Evolutionary conservation across 495 filamentous ascomycete genomes (phyloP).

Genomic region (Aspergillus carlsbadensis): DNA sequence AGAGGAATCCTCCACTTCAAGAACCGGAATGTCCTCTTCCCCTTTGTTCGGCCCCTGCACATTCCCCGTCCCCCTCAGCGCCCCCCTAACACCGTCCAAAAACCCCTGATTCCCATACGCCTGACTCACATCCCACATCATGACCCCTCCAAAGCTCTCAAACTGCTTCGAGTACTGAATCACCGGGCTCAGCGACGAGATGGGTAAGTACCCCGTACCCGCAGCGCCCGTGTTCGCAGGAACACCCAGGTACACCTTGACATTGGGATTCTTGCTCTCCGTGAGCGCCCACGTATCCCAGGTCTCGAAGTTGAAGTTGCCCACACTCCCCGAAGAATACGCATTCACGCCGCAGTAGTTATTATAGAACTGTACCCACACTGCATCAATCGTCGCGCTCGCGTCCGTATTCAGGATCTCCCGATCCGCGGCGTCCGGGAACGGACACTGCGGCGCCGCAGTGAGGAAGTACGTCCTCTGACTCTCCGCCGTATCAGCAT

Average conservation of each 20-base stretch:
- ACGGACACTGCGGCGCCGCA: constrained; percentile 66
- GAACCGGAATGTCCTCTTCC: too few relatives aligned
- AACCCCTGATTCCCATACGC: constrained; percentile 59
- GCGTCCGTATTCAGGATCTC: constrained; percentile 47
- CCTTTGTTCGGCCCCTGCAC: neutral
- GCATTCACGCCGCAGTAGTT: constrained; percentile 63
- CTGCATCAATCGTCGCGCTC: constrained; percentile 57
- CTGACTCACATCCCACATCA: constrained; percentile 71
- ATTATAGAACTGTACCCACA: constrained; percentile 76
- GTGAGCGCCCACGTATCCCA: constrained; percentile 74
- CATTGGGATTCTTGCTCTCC: constrained; percentile 57
- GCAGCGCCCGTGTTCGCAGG: constrained; percentile 59
- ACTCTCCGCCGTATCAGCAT: constrained; percentile 44
- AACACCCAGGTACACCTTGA: constrained; percentile 66
- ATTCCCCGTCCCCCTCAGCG: constrained; percentile 12
- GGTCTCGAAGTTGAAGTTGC: constrained; percentile 64
- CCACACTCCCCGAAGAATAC: constrained; percentile 41
- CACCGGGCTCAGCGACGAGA: constrained; percentile 43
- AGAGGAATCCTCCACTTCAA: neutral
- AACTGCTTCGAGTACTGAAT: constrained; percentile 53
- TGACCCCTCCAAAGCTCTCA: constrained; percentile 64
- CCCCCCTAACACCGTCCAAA: constrained; percentile 40
- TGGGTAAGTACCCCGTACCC: constrained; percentile 56
- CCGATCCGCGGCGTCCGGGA: constrained; percentile 61
- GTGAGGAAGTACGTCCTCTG: constrained; percentile 52